Conservation (phyloP, 768 basidiomycete species). For the Suillus discolor region DNA sequence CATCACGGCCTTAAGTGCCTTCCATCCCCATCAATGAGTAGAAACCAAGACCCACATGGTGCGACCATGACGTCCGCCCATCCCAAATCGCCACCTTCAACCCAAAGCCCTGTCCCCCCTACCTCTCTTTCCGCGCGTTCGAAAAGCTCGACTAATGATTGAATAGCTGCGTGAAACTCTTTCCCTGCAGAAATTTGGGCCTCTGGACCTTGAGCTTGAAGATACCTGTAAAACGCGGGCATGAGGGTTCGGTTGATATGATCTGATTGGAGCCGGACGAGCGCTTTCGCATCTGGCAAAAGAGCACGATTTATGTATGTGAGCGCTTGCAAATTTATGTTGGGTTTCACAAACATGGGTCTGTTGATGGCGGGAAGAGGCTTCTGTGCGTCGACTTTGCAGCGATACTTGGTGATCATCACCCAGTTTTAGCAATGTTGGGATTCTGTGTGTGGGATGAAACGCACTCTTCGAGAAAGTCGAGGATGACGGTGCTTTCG, state of each 20-base stretch:
- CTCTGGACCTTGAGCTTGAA: slow-evolving; percentile 64
- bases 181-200: slow-evolving; percentile 54
- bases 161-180: slow-evolving; percentile 57
- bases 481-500: slow-evolving; percentile 80
- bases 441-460: neutral
- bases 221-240: slow-evolving; percentile 73
- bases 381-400: slow-evolving; percentile 46
- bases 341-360: slow-evolving; percentile 54
- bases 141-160: slow-evolving; percentile 52
- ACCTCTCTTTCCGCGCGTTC: slow-evolving; percentile 58
- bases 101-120: slow-evolving; percentile 59
- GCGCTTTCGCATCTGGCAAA: slow-evolving; percentile 60
- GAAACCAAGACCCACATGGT: slow-evolving; percentile 55
- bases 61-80: slow-evolving; percentile 69
- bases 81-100: slow-evolving; percentile 55
- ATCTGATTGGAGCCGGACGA: slow-evolving; percentile 69
- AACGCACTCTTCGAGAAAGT: slow-evolving; percentile 76
- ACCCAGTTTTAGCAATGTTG: neutral
- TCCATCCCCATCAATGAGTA: slow-evolving; percentile 1
- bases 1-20: neutral
- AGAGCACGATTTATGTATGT: neutral
- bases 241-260: slow-evolving; percentile 65
- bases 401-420: slow-evolving; percentile 44
- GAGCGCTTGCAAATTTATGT: neutral
- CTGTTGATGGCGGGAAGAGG: slow-evolving; percentile 56